Evolutionary conservation across 2,329 filamentous ascomycete genomes (phyloP), one percentile per base, ranked within the genome.

Genomic region (Colletotrichum endophyticum): DNA sequence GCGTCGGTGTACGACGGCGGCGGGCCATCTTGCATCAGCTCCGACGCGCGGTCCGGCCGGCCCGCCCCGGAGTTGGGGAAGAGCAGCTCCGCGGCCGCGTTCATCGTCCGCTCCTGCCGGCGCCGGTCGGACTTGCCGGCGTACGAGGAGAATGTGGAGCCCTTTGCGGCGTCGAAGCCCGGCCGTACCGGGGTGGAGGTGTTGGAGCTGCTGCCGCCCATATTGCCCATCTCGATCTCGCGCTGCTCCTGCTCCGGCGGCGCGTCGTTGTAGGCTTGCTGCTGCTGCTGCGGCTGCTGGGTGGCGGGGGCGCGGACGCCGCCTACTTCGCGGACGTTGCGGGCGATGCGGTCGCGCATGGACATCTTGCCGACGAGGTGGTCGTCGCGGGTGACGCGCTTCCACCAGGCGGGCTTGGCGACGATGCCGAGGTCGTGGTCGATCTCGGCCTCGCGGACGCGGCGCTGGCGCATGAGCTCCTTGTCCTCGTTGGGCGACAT

Each of bases 401-500:
- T 87, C 93, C 93, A 95, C 93, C 93, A 95, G 8, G 88, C 88
- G 0, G 93, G 93, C 81, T 92, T 93, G 69, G 87, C 85, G 12
- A 89, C 86, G 69, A 93, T 84, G 68, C 92, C 92, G 12, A 95
- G 88, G 70, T 93, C 91, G 8, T 86, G 87, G 81, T 95, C 92
- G 22, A 89, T 83, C 28, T 86, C 84, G 6, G 86, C 85, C 8
- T 91, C 92, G 11, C 93, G 90, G 39, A 87, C 83, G 6, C 90
- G 88, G 66, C 94, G 89, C 83, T 94, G 92, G 34, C 89, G 86
- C 39, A 94, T 90, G n/a, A 95, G 88, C 69, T 92, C 88, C 73
- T 88, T 88, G 81, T 96, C 94, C 83, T 96, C 94, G 79, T 96
- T 96, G 25, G 91, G 89, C 34, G 91, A 89, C n/a, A 89, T 78